Evolutionary conservation across 2,329 filamentous ascomycete species (phyloP).

Genomic region (Aspergillus sp.): DNA sequence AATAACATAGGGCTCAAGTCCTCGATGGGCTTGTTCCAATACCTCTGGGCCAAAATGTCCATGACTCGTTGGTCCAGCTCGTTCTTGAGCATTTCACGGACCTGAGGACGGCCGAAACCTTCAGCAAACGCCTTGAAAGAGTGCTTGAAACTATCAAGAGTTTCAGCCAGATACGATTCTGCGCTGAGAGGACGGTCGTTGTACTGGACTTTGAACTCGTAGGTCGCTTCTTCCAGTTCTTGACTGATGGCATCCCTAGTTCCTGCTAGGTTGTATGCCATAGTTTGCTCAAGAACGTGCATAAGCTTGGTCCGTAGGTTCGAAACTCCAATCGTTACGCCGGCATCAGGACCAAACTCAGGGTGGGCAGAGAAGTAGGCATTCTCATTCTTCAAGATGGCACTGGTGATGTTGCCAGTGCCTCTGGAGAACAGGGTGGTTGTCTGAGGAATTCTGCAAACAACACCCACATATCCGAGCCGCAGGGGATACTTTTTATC

Average conservation of each 20-base stretch:
- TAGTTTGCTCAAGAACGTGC: constrained; percentile 92
- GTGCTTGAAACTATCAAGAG: constrained; percentile 93
- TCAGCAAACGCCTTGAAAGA: constrained; percentile 93
- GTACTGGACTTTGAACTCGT: constrained; percentile 99
- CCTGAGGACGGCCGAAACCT: constrained; percentile 79
- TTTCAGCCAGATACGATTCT: constrained; percentile 93
- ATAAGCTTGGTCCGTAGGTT: constrained; percentile 92
- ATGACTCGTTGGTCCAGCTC: constrained; percentile 93
- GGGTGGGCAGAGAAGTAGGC: constrained; percentile 79
- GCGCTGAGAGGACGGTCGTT: constrained; percentile 92
- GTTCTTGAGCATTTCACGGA: constrained; percentile 80
- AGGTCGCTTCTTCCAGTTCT: constrained; percentile 92
- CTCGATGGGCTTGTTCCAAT: constrained; percentile 95
- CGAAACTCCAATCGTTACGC: constrained; percentile 72
- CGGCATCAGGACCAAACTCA: constrained; percentile 68
- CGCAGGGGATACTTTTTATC: constrained; percentile 91
- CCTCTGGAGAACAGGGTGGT: constrained; percentile 75
- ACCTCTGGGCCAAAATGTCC: constrained; percentile 83
- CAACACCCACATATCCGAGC: constrained; percentile 93
- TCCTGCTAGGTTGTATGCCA: constrained; percentile 83
- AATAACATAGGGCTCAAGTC: constrained; percentile 62
- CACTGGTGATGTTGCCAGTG: constrained; percentile 67
- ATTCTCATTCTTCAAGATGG: constrained; percentile 82
- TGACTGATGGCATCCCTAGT: constrained; percentile 90
- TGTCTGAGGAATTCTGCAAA: constrained; percentile 67